These are phyloP conservation scores for Candida easanensis DNA, from an alignment of 805 yeast species.

Conservation along the genomic window DNA sequence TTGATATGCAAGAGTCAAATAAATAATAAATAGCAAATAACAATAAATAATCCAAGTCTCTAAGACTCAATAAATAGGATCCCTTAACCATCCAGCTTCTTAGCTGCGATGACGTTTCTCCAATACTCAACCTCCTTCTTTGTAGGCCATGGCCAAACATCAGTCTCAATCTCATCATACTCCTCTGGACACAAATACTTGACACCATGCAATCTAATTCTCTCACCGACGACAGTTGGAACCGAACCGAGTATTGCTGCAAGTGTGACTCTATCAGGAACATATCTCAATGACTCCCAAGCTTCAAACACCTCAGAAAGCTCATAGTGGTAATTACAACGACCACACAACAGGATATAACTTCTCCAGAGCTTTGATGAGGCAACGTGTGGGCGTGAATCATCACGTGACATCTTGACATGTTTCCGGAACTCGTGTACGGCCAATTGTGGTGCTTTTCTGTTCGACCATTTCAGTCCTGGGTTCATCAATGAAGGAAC, in stretches of 20 bases:
- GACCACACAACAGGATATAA: conserved; percentile 50
- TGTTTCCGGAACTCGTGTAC: conserved; percentile 50
- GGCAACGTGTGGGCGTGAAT: conserved; percentile 35
- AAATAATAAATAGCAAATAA: neutral
- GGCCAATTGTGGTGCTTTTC: conserved; percentile 59
- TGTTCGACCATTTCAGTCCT: conserved; percentile 43
- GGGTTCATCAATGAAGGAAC: conserved; percentile 39
- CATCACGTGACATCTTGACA: conserved; percentile 33
- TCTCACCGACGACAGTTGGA: conserved; percentile 27
- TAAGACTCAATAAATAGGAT: no score
- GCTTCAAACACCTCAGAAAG: conserved; percentile 48
- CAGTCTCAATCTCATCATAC: conserved; percentile 12
- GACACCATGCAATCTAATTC: conserved; percentile 37
- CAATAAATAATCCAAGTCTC: conserved; percentile 6
- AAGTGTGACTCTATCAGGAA: conserved; percentile 41
- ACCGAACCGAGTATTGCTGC: conserved; percentile 34
- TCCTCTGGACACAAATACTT: conserved; percentile 9
- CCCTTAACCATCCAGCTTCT: conserved; percentile 1
- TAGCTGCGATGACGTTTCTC: conserved; percentile 7
- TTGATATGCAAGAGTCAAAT: no score
- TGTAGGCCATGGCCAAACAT: conserved; percentile 38
- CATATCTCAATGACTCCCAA: conserved; percentile 48
- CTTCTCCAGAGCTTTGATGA: conserved; percentile 44
- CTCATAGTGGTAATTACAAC: conserved; percentile 46
- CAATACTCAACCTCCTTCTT: conserved; percentile 23